Evolutionary conservation across 2,329 filamentous ascomycete genomes (phyloP).

Genomic region (Venturiaceae sp.): DNA sequence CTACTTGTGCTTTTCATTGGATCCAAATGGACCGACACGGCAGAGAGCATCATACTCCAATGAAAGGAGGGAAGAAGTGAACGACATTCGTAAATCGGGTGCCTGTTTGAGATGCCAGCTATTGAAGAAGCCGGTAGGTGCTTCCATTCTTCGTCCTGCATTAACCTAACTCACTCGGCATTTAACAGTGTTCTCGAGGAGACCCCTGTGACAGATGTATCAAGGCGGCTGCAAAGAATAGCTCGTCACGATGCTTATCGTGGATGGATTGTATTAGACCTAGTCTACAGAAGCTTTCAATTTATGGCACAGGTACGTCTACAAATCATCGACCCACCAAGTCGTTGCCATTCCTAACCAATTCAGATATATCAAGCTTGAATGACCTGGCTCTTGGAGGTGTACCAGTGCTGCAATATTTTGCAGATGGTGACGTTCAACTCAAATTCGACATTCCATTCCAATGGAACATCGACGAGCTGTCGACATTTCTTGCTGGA

Average conservation of each 20-base stretch:
- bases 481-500: background rate
- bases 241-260: background rate
- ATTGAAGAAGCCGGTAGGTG: background rate
- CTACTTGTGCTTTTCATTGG: background rate
- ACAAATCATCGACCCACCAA: background rate
- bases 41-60: background rate
- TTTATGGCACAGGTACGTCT: background rate
- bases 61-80: background rate
- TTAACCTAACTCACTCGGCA: too few species aligned
- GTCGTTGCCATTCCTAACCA: background rate
- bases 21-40: background rate
- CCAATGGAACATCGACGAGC: slow-evolving; percentile 5
- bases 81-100: background rate
- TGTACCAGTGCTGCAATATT: slow-evolving; percentile 2
- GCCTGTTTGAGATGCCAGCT: slow-evolving; percentile 4
- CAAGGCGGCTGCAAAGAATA: background rate
- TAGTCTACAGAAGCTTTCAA: background rate
- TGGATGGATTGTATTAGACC: slow-evolving; percentile 5
- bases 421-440: background rate
- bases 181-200: slow-evolving; percentile 1
- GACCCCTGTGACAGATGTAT: background rate
- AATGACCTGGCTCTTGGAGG: background rate
- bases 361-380: background rate
- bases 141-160: background rate
- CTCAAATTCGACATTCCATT: slow-evolving; percentile 2